Evolutionary conservation across 495 filamentous ascomycete species (phyloP).

Genomic region (Platismatia glauca): DNA sequence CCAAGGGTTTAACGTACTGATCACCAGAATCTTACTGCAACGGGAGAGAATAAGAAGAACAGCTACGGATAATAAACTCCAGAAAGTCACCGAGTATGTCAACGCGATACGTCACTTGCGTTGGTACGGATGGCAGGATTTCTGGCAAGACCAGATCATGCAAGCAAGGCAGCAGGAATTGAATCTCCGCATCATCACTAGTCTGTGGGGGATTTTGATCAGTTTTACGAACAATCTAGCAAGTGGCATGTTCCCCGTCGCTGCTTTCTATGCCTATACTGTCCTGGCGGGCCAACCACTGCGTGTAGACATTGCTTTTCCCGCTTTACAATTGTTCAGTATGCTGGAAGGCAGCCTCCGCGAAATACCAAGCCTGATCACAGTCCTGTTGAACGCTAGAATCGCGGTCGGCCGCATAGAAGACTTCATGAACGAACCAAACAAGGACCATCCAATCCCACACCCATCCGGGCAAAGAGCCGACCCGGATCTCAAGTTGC

Average conservation of each 20-base stretch:
- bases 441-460: constrained; percentile 47
- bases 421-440: constrained; percentile 72
- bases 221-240: constrained; percentile 53
- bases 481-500: constrained; percentile 35
- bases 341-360: constrained; percentile 62
- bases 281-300: constrained; percentile 53
- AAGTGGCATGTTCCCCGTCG: constrained; percentile 64
- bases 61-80: constrained; percentile 62
- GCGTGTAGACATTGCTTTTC: constrained; percentile 70
- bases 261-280: constrained; percentile 71
- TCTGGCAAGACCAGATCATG: constrained; percentile 69
- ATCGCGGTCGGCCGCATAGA: constrained; percentile 73
- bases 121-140: constrained; percentile 80
- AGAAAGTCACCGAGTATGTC: constrained; percentile 69
- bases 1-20: constrained; percentile 53
- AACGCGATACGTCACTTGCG: constrained; percentile 76
- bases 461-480: not conserved
- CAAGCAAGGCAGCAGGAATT: constrained; percentile 59
- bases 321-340: constrained; percentile 66
- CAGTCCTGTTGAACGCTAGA: constrained; percentile 60
- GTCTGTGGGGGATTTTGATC: constrained; percentile 51
- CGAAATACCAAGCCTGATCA: constrained; percentile 62
- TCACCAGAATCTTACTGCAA: constrained; percentile 50
- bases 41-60: constrained; percentile 56
- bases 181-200: constrained; percentile 53